phyloP scores from a whole-genome alignment of 257 asterid genomes.

The Ligustrum vulgare region DNA sequence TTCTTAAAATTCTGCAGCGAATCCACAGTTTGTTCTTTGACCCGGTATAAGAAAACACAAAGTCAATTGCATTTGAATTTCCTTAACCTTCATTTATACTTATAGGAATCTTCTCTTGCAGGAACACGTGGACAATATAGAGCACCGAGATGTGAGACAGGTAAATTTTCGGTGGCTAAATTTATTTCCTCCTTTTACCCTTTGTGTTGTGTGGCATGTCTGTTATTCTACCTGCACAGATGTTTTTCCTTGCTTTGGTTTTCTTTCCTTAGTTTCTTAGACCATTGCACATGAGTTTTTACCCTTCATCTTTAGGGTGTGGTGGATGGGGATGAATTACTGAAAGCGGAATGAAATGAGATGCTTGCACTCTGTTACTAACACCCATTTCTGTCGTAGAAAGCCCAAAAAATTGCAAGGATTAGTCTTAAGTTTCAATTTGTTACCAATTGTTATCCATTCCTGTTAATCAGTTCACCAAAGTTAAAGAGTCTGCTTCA shows the following conservation, averaged over 20 bases:
- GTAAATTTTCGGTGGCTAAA: constrained; percentile 35
- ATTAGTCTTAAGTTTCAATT: neutral
- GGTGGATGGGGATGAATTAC: neutral
- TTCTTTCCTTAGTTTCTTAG: neutral
- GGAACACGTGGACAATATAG: constrained; percentile 47
- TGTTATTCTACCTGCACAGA: neutral
- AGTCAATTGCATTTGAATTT: neutral
- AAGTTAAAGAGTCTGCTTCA: neutral
- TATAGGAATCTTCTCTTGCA: constrained; percentile 30
- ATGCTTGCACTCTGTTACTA: neutral
- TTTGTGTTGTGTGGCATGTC: neutral
- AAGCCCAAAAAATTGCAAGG: neutral
- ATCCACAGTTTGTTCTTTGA: constrained; percentile 64
- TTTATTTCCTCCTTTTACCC: neutral
- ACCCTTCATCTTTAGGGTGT: neutral
- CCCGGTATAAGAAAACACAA: constrained; percentile 32
- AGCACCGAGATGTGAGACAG: constrained; percentile 80
- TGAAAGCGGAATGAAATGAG: neutral
- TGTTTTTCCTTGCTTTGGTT: neutral
- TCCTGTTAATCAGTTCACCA: neutral
- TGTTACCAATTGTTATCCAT: neutral
- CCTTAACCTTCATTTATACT: constrained; percentile 6
- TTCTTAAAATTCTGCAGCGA: constrained; percentile 61
- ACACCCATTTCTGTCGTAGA: neutral
- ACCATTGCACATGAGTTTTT: neutral